phyloP scores from a whole-genome alignment of 768 basidiomycete species.

The Dentipellis fragilis region DNA sequence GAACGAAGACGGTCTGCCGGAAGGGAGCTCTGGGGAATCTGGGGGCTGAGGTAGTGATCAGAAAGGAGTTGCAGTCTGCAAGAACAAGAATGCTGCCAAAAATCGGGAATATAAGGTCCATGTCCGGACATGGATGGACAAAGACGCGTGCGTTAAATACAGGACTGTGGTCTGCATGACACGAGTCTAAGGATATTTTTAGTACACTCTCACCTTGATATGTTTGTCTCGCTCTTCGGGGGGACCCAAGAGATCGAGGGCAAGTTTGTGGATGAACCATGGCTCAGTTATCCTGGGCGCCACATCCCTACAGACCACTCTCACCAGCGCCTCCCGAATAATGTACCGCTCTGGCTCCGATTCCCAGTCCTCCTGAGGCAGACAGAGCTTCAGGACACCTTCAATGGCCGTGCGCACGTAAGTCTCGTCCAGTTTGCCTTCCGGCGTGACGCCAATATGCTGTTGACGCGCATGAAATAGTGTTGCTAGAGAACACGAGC shows the following conservation, averaged over 20 bases:
- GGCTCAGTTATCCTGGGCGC: slow-evolving; percentile 66
- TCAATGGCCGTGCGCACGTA: slow-evolving; percentile 79
- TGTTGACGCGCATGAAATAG: slow-evolving; percentile 79
- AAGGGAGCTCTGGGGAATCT: slow-evolving; percentile 15
- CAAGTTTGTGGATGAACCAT: slow-evolving; percentile 77
- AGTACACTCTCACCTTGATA: slow-evolving; percentile 2
- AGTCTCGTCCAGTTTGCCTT: slow-evolving; percentile 59
- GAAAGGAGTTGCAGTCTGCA: background rate
- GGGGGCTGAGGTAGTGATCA: slow-evolving; percentile 13
- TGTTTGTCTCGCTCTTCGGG: background rate
- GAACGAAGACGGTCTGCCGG: slow-evolving; percentile 16
- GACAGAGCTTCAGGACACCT: slow-evolving; percentile 57
- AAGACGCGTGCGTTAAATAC: background rate
- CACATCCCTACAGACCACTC: slow-evolving; percentile 48
- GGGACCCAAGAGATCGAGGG: slow-evolving; percentile 57
- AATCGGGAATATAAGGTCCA: background rate
- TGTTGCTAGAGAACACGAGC: slow-evolving; percentile 47
- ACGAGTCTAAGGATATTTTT: background rate
- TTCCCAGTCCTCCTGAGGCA: slow-evolving; percentile 71
- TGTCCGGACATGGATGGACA: background rate
- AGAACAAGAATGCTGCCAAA: no score
- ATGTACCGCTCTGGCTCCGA: slow-evolving; percentile 76
- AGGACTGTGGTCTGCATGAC: background rate
- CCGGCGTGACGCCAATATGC: slow-evolving; percentile 66
- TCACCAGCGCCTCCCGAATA: slow-evolving; percentile 74